Base-by-base conservation (phyloP, 2,329 filamentous ascomycete genomes). In the Metarhizium guizhouense region DNA sequence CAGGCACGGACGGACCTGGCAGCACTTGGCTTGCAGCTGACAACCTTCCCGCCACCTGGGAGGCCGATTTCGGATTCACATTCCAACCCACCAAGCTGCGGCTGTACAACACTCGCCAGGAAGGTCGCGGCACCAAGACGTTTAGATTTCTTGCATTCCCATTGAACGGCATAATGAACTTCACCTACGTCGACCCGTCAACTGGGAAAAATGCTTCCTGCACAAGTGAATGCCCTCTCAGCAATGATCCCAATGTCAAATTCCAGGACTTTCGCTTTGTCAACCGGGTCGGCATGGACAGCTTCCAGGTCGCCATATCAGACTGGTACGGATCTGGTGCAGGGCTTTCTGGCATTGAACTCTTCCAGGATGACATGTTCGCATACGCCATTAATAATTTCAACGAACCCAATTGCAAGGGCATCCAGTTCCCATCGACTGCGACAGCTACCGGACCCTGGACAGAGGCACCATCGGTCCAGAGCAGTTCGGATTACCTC, bases 261-360 rank as follows among this genome's bases (percentile, higher is more conserved):
- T 95, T 83, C 62, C 92, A 96, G 69, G 94, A 99, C 65, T 99
- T 97, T 67, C 81, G 84, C 61, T 96, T 99, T 63, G 88, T 96
- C 62, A 95, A 94, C 67, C 71, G 73, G 6, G 85, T 99, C 59
- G 90, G 90, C 54, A 96, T 97, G 91, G 86, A 87, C 66, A 81
- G 79, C 38, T 94, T 99, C 70, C 83, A 86, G 58, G 80, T 99
- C 54, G 88, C 95, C 64, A 86, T 99, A 57, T 88, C 86, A 2
- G 88, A 83, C 16, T 97, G 87, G 82, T 96, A 95, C 69, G 94
- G 94, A 40, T 73, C 73, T 54, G 94, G 93, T 54, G 95, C 84
- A 63, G 94, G 94, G 42, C 74, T 99, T 54, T 81, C 88, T 64
- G 91, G 92, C 4, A 86, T 99, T 53, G 85, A 96, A 70, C 74